Conservation (phyloP, 345 rosid genomes). For the Gossypium herbaceum region DNA sequence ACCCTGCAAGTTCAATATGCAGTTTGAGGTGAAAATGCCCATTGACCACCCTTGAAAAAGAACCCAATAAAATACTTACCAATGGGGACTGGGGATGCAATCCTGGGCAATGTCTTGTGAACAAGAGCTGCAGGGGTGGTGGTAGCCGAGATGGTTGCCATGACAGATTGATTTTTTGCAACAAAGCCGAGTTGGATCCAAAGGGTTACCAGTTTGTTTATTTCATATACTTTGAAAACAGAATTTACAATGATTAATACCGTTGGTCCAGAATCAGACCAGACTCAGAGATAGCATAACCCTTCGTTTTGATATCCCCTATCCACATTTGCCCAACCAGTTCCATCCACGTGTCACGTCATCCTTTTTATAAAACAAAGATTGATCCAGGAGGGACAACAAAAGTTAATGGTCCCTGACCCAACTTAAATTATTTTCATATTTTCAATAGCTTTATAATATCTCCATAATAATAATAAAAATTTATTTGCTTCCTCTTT, state of each 20-base stretch:
- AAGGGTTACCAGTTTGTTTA: not conserved
- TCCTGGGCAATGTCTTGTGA: slow-evolving; percentile 35
- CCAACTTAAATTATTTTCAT: not conserved
- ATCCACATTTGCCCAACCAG: slow-evolving; percentile 49
- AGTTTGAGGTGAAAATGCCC: not conserved
- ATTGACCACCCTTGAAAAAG: not conserved
- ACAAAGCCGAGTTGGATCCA: slow-evolving; percentile 4
- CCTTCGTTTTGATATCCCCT: slow-evolving; percentile 42
- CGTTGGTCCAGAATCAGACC: slow-evolving; percentile 12
- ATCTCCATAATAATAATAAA: not conserved
- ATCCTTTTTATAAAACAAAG: slow-evolving; percentile 20
- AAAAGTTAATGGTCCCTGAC: not conserved
- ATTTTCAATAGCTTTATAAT: not conserved
- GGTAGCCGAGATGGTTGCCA: slow-evolving; percentile 57
- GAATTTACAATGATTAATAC: too few relatives aligned
- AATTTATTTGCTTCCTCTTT: not conserved
- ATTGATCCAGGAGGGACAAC: not conserved
- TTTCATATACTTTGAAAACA: too few relatives aligned
- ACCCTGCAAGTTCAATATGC: slow-evolving; percentile 35
- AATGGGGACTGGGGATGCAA: slow-evolving; percentile 49
- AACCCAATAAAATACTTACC: slow-evolving; percentile 34
- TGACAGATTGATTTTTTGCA: slow-evolving; percentile 6
- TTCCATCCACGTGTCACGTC: slow-evolving; percentile 52
- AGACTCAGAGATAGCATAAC: slow-evolving; percentile 15
- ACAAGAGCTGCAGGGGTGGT: slow-evolving; percentile 37